Percentiles rank a stretch among this genome's conserved stretches.
These are phyloP conservation scores for Candolleomyces aberdarensis DNA, from an alignment of 768 basidiomycete species.

Conservation along the genomic window DNA sequence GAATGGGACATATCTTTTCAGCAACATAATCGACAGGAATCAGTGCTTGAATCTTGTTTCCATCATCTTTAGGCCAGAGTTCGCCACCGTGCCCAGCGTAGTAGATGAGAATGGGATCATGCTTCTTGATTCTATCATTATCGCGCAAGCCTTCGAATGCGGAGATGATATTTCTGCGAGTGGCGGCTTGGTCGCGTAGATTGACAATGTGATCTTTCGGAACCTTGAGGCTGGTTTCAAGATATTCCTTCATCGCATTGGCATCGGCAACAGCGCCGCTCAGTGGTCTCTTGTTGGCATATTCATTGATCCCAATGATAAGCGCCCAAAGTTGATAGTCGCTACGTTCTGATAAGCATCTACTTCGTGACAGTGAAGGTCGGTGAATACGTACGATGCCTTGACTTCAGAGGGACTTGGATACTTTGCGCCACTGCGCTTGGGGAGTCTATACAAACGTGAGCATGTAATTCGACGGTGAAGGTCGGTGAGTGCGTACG, in stretches of 20 bases:
- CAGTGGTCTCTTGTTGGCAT: slow-evolving; percentile 21
- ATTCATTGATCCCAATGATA: slow-evolving; percentile 41
- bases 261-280: slow-evolving; percentile 38
- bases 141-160: slow-evolving; percentile 24
- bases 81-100: slow-evolving; percentile 42
- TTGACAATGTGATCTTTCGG: slow-evolving; percentile 30
- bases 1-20: slow-evolving; percentile 29
- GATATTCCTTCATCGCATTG: slow-evolving; percentile 30
- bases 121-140: slow-evolving; percentile 41
- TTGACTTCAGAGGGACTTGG: no score
- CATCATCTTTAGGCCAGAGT: neutral
- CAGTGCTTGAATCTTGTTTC: neutral
- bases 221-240: slow-evolving; percentile 26
- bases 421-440: no score
- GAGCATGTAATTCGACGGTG: no score
- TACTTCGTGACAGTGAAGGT: no score
- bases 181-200: slow-evolving; percentile 34
- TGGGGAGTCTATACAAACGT: no score
- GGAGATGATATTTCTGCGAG: slow-evolving; percentile 30
- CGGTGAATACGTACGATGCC: no score
- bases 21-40: slow-evolving; percentile 3
- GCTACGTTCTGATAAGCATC: no score
- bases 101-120: slow-evolving; percentile 39
- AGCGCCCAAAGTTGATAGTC: slow-evolving; percentile 29
- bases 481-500: no score